Conservation (phyloP, 257 asterid genomes). For the Gentiana dahurica region DNA sequence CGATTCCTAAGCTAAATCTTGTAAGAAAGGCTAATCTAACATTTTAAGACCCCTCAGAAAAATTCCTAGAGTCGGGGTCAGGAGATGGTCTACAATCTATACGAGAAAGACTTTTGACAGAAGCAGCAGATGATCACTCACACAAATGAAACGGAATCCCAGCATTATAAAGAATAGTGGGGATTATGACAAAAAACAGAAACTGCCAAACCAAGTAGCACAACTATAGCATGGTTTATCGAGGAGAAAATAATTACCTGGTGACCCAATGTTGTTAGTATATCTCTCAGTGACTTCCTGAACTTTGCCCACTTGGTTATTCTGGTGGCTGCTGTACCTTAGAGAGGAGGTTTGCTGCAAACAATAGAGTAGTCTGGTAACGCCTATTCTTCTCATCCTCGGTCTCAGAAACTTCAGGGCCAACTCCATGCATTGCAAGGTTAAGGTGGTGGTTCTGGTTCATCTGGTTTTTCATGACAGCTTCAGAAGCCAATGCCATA, state of each 20-base stretch:
- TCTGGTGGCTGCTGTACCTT: slow-evolving; percentile 69
- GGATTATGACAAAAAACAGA: no score
- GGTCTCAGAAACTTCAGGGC: slow-evolving; percentile 52
- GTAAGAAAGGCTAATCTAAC: no score
- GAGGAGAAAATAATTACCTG: slow-evolving; percentile 39
- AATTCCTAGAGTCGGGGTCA: no score
- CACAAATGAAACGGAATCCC: no score
- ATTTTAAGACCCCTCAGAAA: no score
- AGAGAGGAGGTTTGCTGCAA: slow-evolving; percentile 87
- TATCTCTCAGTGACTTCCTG: slow-evolving; percentile 40
- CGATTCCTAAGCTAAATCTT: no score
- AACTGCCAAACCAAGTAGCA: background rate
- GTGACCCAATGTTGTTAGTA: slow-evolving; percentile 17
- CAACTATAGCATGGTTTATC: background rate
- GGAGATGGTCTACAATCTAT: no score
- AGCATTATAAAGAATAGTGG: no score
- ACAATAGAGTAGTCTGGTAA: slow-evolving; percentile 67
- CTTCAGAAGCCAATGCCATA: slow-evolving; percentile 33
- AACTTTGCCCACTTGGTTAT: slow-evolving; percentile 58
- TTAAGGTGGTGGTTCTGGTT: slow-evolving; percentile 50
- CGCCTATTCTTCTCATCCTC: slow-evolving; percentile 90
- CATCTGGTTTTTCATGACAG: slow-evolving; percentile 27
- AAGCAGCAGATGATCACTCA: no score
- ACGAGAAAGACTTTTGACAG: no score
- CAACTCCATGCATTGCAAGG: slow-evolving; percentile 39